phyloP scores from a whole-genome alignment of 2,329 filamentous ascomycete genomes.

The Pyricularia sp. region DNA sequence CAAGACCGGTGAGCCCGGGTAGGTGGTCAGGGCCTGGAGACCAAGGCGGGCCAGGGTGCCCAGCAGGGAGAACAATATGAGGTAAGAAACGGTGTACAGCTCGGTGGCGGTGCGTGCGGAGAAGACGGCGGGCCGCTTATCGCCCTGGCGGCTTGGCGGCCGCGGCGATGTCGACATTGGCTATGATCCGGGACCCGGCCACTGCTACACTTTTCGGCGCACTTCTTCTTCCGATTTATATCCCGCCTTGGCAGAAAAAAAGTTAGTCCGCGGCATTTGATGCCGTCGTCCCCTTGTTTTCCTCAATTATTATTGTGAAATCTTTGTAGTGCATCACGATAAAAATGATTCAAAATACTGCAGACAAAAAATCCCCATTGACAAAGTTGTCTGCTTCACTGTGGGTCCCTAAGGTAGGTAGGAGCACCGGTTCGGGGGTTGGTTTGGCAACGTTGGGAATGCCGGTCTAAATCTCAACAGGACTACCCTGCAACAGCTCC shows the following conservation, averaged over 20 bases:
- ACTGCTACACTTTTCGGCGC: not conserved
- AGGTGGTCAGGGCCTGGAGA: constrained; percentile 68
- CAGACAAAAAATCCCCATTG: not conserved
- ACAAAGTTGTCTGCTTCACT: not conserved
- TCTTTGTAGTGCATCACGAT: too few relatives aligned
- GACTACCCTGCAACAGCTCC: not conserved
- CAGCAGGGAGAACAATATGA: constrained; percentile 76
- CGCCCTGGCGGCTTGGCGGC: constrained; percentile 8
- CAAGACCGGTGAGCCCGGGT: constrained; percentile 65
- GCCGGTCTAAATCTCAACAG: not conserved
- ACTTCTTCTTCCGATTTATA: not conserved
- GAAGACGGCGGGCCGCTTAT: constrained; percentile 1
- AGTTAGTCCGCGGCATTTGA: not conserved
- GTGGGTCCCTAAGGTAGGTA: not conserved
- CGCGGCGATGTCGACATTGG: constrained; percentile 4
- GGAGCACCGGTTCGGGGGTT: not conserved
- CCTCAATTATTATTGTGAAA: not conserved
- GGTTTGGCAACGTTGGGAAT: not conserved
- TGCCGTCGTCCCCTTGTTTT: not conserved
- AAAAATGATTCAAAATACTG: not conserved
- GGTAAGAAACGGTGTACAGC: constrained; percentile 68
- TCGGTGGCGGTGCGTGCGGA: constrained; percentile 32
- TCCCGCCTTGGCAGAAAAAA: not conserved
- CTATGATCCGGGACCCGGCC: not conserved
- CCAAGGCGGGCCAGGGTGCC: constrained; percentile 80